Evolutionary conservation across 208 protist genomes (phyloP), one percentile per base, ranked within the genome.

Genomic region (Crithidia bombi): DNA sequence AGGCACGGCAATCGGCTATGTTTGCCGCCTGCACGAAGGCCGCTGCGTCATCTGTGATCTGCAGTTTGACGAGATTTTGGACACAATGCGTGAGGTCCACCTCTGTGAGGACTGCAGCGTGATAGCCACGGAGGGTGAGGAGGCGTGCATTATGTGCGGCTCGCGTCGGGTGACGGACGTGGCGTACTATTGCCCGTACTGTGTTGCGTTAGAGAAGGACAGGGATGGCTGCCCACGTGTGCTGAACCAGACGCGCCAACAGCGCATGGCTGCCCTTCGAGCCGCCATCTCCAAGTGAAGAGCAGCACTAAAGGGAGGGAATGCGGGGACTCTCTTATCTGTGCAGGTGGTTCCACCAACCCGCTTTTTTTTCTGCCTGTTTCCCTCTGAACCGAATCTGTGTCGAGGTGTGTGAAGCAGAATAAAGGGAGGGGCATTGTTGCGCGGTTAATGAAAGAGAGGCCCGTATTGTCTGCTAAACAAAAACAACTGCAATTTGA

Each of bases 101-200:
- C 66, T 97, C 28, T 97, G 92, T 75, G 87, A 93, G 44, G 92
- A 97, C 62, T 97, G 92, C 78, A 90, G 85, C 47, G 79, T 94
- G 36, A 75, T 85, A 6, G 68, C 73, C 9, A 57, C 64, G 38
- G 87, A 93, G 44, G 88, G 88, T 23, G 85, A 93, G 36, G 82
- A 92, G 83, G 73, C 77, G 44, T 97, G 92, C 75, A 81, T 97
- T 50, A 91, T 96, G 83, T 97, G 92, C 71, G 83, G 86, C 55
- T 73, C 75, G 21, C 70, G 36, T 6, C 66, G 68, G 15, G 77
- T 86, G 30, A 82, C 81, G 3, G 87, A 93, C 44, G 73, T 91
- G 23, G 92, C 92, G n/a, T 97, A 93, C 73, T 97, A 97, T 73
- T 97, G 92, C 65, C 69, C 79, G 0, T 92, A 93, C 63, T 97